Evolutionary conservation across 2,329 filamentous ascomycete genomes (phyloP).

Genomic region (Fonsecaea pedrosoi): DNA sequence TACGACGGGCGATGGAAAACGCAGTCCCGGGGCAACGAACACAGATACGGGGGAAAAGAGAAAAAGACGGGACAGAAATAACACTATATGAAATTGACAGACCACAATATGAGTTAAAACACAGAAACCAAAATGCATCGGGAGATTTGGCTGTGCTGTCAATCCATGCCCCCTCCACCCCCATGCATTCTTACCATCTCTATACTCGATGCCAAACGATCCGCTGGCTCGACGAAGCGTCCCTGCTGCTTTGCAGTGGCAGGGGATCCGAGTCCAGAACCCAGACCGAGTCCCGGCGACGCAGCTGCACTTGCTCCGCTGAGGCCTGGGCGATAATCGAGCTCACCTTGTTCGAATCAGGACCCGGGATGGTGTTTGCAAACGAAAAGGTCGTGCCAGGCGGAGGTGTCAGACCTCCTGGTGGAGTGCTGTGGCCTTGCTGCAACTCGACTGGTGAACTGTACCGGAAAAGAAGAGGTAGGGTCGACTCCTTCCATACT

Average conservation of each 20-base stretch:
- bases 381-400: conserved; percentile 8
- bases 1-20: no score
- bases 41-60: no score
- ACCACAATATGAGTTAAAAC: no score
- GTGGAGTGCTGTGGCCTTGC: not conserved
- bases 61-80: no score
- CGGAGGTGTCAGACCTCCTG: not conserved
- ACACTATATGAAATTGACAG: no score
- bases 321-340: conserved; percentile 19
- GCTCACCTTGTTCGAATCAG: conserved; percentile 19
- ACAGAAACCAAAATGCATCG: not conserved
- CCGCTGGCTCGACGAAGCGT: not conserved
- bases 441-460: not conserved
- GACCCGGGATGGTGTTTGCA: conserved; percentile 6
- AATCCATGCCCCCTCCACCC: not conserved
- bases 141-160: not conserved
- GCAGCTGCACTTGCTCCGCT: conserved; percentile 20
- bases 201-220: not conserved
- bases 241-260: not conserved
- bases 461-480: conserved; percentile 24
- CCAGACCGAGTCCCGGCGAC: conserved; percentile 17
- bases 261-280: conserved; percentile 10
- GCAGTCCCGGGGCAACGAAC: no score
- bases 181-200: not conserved
- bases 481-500: conserved; percentile 28